Base-by-base conservation (phyloP, 2,329 filamentous ascomycete genomes). In the Sporothrix humicola region DNA sequence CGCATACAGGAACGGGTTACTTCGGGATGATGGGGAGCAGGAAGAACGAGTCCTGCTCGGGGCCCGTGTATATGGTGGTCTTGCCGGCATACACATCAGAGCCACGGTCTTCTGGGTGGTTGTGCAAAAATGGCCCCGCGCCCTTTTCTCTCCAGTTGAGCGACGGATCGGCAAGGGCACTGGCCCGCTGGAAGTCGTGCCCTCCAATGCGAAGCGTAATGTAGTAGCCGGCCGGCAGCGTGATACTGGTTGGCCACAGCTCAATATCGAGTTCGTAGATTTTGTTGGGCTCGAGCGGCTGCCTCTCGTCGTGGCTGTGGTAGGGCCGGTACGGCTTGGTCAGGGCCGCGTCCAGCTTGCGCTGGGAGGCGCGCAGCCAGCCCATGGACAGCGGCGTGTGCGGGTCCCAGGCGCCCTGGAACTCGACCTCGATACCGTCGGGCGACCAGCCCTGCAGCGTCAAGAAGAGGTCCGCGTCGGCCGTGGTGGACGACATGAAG, bases 301-400 rank as follows among this genome's bases (percentile, higher is more conserved):
- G 59, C 2, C 7, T 46, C 59, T 65, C 59, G 31, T 65, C 59
- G 31, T 65, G 59, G 31, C 59, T 65, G 59, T 65, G 59, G 59
- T 65, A 65, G 31, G 59, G 59, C 5, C 59, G 31, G 31, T 65
- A 46, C 59, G 59, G 59, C 31, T 65, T 65, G 10, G 59, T 65
- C 31, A 65, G 12, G 31, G 59, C 59, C 15, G 4, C 31, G 31
- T 65, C 59, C 17, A 65, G 26, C 31, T 65, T 65, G 26, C 59
- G 59, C 9, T 65, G 59, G 5, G 59, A 65, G 13, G 59, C 59
- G 5, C 59, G 26, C 10, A 65, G 59, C 59, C 59, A 65, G 59
- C 59, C 59, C 59, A 65, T 65, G 59, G 59, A 65, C 59, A 65
- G 59, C 17, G 59, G 59, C 59, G 59, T 65, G 59, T 65, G 59